A percentile compares a stretch with the other conserved stretches of the same genome.
phyloP scores from a whole-genome alignment of 805 yeast genomes.

The Blastobotrys robertii region DNA sequence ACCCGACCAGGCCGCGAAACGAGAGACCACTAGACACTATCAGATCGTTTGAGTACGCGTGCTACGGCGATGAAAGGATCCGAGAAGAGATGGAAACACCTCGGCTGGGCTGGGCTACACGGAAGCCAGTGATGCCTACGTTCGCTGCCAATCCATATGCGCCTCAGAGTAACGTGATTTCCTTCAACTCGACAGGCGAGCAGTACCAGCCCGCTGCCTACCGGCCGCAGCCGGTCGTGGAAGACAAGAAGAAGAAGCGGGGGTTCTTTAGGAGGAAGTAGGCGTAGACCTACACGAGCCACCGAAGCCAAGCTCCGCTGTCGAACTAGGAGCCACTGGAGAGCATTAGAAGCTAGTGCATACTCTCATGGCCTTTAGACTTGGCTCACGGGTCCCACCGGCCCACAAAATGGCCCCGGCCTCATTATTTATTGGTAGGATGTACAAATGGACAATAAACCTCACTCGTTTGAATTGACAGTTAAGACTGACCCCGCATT shows the following conservation, averaged over 20 bases:
- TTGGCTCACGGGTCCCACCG: too few relatives aligned
- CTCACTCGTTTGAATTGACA: too few relatives aligned
- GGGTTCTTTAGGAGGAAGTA: constrained; percentile 73
- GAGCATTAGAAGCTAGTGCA: too few relatives aligned
- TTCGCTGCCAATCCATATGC: constrained; percentile 30
- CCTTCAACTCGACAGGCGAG: constrained; percentile 20
- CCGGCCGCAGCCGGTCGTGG: constrained; percentile 32
- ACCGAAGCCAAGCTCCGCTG: too few relatives aligned
- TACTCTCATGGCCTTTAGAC: too few relatives aligned
- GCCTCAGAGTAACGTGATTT: constrained; percentile 29
- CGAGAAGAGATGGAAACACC: constrained; percentile 74
- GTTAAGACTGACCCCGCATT: too few relatives aligned
- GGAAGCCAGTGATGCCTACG: constrained; percentile 56
- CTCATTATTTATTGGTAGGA: too few relatives aligned
- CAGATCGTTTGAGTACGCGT: constrained; percentile 85
- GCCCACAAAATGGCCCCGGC: too few relatives aligned
- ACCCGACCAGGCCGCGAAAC: constrained; percentile 87
- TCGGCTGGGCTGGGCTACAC: constrained; percentile 74
- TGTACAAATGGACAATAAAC: too few relatives aligned
- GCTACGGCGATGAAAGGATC: constrained; percentile 77
- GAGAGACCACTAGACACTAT: constrained; percentile 97
- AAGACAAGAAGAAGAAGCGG: constrained; percentile 61
- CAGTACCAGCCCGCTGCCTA: constrained; percentile 14
- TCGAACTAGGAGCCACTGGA: too few relatives aligned
- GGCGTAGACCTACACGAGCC: too few relatives aligned